Conservation (phyloP, 495 filamentous ascomycete species). For the Xylaria telfairii region DNA sequence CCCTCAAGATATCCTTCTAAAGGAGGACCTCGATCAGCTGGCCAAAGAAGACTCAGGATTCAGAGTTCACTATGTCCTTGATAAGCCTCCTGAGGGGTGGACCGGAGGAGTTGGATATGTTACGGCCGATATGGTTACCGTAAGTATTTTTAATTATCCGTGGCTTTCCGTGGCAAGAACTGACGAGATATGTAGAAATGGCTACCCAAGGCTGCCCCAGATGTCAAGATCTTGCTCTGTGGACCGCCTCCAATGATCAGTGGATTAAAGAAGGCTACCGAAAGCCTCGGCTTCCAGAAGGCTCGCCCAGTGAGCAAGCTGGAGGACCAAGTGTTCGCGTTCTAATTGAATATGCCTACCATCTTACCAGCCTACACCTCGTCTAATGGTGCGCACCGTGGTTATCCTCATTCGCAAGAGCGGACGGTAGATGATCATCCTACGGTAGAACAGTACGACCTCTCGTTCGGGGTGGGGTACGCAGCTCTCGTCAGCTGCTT, state of each 20-base stretch:
- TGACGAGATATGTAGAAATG: conserved; percentile 54
- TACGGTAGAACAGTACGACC: background rate
- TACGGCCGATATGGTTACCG: conserved; percentile 93
- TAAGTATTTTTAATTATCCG: conserved; percentile 48
- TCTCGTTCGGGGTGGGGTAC: background rate
- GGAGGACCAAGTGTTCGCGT: conserved; percentile 97
- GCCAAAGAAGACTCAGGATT: conserved; percentile 77
- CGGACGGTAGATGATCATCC: background rate
- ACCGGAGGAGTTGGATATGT: conserved; percentile 90
- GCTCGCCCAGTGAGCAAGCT: conserved; percentile 94
- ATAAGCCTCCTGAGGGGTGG: conserved; percentile 94
- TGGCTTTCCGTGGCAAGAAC: conserved; percentile 41
- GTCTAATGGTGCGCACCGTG: background rate
- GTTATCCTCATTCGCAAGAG: background rate
- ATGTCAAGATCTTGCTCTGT: conserved; percentile 96
- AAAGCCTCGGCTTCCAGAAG: conserved; percentile 87
- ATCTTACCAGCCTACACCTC: too few species aligned
- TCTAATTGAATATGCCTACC: conserved; percentile 57
- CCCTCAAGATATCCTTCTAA: conserved; percentile 86
- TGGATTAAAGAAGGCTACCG: conserved; percentile 95
- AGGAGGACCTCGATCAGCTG: conserved; percentile 85
- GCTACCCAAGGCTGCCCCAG: conserved; percentile 79
- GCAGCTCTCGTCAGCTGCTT: background rate
- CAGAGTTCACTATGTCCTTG: conserved; percentile 90
- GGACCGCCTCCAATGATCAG: conserved; percentile 96